Evolutionary conservation across 768 basidiomycete genomes (phyloP).

Genomic region (Trametes maxima): DNA sequence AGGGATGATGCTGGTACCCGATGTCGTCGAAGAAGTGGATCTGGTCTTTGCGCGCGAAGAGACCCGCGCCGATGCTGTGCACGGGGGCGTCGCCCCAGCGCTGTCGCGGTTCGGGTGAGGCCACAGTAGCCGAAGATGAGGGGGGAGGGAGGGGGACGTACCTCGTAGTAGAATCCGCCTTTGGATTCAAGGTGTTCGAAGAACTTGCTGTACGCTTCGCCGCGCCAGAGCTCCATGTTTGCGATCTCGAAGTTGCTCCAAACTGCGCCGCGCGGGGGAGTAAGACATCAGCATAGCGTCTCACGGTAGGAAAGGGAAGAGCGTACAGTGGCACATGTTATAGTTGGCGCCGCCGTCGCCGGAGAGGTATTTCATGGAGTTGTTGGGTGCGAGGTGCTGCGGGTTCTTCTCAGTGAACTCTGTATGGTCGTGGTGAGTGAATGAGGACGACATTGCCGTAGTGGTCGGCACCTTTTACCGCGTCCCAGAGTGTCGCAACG

Average conservation of each 20-base stretch:
- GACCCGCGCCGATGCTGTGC: slow-evolving; percentile 51
- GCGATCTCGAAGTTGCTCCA: slow-evolving; percentile 82
- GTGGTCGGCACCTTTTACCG: slow-evolving; percentile 47
- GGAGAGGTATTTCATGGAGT: slow-evolving; percentile 65
- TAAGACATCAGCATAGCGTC: background rate
- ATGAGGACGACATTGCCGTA: slow-evolving; percentile 18
- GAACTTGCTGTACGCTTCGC: slow-evolving; percentile 80
- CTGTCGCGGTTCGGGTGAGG: slow-evolving; percentile 32
- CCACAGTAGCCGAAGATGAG: background rate
- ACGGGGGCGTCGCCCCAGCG: slow-evolving; percentile 50
- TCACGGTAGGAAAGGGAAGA: background rate
- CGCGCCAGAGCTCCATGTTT: slow-evolving; percentile 86
- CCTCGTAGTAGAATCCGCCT: slow-evolving; percentile 94
- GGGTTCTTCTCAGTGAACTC: slow-evolving; percentile 59
- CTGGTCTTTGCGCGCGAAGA: slow-evolving; percentile 54
- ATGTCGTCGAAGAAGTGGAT: slow-evolving; percentile 80
- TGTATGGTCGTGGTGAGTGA: slow-evolving; percentile 35
- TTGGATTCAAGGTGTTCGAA: slow-evolving; percentile 80
- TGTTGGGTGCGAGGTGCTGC: slow-evolving; percentile 55
- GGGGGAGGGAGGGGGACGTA: slow-evolving; percentile 28
- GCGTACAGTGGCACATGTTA: slow-evolving; percentile 66
- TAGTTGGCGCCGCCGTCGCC: slow-evolving; percentile 66
- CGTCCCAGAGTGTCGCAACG: slow-evolving; percentile 63
- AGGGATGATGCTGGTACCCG: slow-evolving; percentile 59
- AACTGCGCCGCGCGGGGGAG: slow-evolving; percentile 36